Base-by-base conservation (phyloP, 2,329 filamentous ascomycete genomes). In the Emmonsia crescens region DNA sequence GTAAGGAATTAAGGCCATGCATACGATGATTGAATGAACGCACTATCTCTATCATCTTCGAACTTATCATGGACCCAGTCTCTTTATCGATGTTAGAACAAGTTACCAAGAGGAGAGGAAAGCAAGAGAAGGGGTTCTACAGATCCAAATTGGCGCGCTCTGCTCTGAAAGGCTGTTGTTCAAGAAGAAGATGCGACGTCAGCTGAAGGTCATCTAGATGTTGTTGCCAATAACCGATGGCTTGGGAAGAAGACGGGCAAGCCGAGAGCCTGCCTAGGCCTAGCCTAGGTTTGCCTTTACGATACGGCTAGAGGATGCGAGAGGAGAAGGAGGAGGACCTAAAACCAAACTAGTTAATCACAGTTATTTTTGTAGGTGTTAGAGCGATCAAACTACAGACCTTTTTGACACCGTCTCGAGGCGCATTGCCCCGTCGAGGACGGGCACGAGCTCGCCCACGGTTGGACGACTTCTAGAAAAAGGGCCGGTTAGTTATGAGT, bases 41-140 rank as follows among this genome's bases (percentile, higher is more conserved):
- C 66, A 78, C 77, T 70, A 63, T 78, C 77, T 76, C 86, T 82
- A 73, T 87, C 83, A 70, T 90, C 89, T 74, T 94, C 89, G 73
- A 85, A 96, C 73, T 86, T 89, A 78, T 96, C 90, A 74, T 96
- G 92, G 68, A 96, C 90, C 92, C 92, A 96, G 80, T 96, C 91
- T 72, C 90, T 90, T 65, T 49, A 57, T 16, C 27, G 54, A 31
- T 24, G 44, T n/a, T 51, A 61, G 38, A 29, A 48, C 55, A 51
- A 31, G 54, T 36, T 5, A 19, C 42, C 29, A 44, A 46, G 24
- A 55, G 24, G 19, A 33, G 57, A 19, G 8, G 21, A 19, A 24
- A 49, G 56, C 33, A 16, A 49, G 55, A 24, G 38, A 48, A 60
- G 48, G 59, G 12, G 55, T 61, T 68, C 69, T 70, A 79, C 77